Evolutionary conservation across 192 early-diverging fungal genomes (phyloP).

Genomic region (Podila epicladia): DNA sequence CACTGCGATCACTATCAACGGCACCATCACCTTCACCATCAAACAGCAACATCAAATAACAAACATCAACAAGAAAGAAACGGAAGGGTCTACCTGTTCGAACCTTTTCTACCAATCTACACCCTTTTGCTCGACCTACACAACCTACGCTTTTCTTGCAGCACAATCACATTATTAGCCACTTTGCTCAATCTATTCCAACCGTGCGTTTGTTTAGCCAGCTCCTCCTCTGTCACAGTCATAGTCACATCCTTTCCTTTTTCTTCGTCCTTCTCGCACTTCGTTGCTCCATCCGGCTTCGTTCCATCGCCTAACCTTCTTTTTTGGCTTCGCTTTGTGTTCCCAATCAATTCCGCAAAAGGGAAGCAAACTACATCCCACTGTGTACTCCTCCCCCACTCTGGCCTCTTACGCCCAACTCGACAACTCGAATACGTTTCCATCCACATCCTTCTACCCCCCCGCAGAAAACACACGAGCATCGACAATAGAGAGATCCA

Average conservation of each 20-base stretch:
- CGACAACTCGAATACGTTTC: background rate
- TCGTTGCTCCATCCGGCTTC: background rate
- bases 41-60: too few relatives aligned
- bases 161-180: too few relatives aligned
- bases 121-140: background rate
- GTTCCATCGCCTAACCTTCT: background rate
- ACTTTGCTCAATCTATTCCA: too few relatives aligned
- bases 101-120: background rate
- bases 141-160: too few relatives aligned
- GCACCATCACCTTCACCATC: too few relatives aligned
- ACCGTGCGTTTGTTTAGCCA: too few relatives aligned
- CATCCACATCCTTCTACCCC: background rate
- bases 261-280: background rate
- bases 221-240: background rate
- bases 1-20: too few relatives aligned
- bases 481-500: background rate
- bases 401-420: slow-evolving; percentile 17
- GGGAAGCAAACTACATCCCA: slow-evolving; percentile 40
- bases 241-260: background rate
- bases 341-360: slow-evolving; percentile 48
- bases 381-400: slow-evolving; percentile 15
- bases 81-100: background rate
- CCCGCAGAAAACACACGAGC: background rate
- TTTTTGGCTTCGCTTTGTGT: slow-evolving; percentile 13
- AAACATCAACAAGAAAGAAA: too few relatives aligned